phyloP scores from a whole-genome alignment of 129 eudicot species.

The Artemisia tridentata region DNA sequence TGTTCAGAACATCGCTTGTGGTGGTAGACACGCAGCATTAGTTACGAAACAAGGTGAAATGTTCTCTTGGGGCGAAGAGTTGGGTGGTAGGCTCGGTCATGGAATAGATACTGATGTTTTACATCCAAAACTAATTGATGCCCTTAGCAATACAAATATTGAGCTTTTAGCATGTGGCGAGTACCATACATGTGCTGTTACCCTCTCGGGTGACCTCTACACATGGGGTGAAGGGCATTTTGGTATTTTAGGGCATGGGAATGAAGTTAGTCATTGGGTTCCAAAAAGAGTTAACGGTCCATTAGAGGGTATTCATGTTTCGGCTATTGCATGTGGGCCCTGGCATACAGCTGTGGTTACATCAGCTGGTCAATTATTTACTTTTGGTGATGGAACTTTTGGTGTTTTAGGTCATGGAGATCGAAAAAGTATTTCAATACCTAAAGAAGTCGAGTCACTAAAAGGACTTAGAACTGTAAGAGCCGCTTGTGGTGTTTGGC shows the following conservation, averaged over 20 bases:
- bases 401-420: slow-evolving; percentile 94
- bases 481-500: slow-evolving; percentile 97
- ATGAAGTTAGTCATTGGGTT: slow-evolving; percentile 74
- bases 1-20: slow-evolving; percentile 72
- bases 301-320: slow-evolving; percentile 64
- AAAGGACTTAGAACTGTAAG: slow-evolving; percentile 57
- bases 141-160: slow-evolving; percentile 54
- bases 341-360: slow-evolving; percentile 91
- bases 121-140: slow-evolving; percentile 68
- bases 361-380: slow-evolving; percentile 68
- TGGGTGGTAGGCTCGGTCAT: slow-evolving; percentile 87
- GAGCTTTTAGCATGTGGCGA: slow-evolving; percentile 89
- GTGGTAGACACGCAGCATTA: slow-evolving; percentile 72
- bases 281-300: slow-evolving; percentile 76
- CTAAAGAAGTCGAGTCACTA: slow-evolving; percentile 67
- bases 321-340: slow-evolving; percentile 85
- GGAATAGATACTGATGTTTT: slow-evolving; percentile 68
- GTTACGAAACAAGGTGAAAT: slow-evolving; percentile 88
- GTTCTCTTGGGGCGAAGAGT: slow-evolving; percentile 94
- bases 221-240: slow-evolving; percentile 90
- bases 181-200: slow-evolving; percentile 84
- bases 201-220: slow-evolving; percentile 80
- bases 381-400: slow-evolving; percentile 92
- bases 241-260: slow-evolving; percentile 80
- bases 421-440: slow-evolving; percentile 47